phyloP scores from a whole-genome alignment of 148 eudicot genomes.

The Persicaria maculosa region DNA sequence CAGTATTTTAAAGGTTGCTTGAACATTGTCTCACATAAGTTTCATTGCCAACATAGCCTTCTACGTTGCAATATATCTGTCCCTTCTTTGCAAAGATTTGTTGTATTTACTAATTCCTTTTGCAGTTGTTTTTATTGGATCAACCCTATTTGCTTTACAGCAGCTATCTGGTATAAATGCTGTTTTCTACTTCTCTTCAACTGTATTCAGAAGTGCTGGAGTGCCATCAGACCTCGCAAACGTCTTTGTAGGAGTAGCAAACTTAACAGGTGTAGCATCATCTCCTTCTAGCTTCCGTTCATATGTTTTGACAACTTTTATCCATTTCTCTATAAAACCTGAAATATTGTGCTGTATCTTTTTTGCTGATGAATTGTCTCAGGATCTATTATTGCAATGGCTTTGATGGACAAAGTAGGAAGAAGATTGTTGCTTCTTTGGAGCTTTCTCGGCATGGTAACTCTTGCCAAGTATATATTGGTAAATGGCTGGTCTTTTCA shows the following conservation, averaged over 20 bases:
- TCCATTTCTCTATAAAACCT: background rate
- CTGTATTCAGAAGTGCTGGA: constrained; percentile 99
- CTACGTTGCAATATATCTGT: background rate
- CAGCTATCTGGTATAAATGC: constrained; percentile 99
- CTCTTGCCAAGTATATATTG: constrained; percentile 8
- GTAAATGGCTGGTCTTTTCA: background rate
- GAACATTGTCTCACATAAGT: background rate
- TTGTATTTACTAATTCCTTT: constrained; percentile 58
- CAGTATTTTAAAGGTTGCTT: constrained; percentile 81
- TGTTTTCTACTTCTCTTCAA: constrained; percentile 97
- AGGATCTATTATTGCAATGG: constrained; percentile 80
- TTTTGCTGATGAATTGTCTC: constrained; percentile 7
- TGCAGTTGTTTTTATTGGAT: constrained; percentile 99
- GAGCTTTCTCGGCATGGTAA: constrained; percentile 97
- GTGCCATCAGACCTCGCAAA: constrained; percentile 86
- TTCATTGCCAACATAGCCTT: constrained; percentile 4
- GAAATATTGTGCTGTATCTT: background rate
- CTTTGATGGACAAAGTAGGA: constrained; percentile 92
- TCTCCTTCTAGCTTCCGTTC: constrained; percentile 1
- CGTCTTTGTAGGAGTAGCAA: constrained; percentile 68
- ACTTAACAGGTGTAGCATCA: constrained; percentile 48
- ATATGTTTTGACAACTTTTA: background rate
- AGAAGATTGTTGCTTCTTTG: constrained; percentile 74
- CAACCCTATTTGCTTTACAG: constrained; percentile 99
- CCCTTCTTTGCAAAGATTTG: constrained; percentile 21